Evolutionary conservation across 306 rosid species (phyloP), one percentile per base, ranked within the genome.

Genomic region (Fragaria nilgerrensis): DNA sequence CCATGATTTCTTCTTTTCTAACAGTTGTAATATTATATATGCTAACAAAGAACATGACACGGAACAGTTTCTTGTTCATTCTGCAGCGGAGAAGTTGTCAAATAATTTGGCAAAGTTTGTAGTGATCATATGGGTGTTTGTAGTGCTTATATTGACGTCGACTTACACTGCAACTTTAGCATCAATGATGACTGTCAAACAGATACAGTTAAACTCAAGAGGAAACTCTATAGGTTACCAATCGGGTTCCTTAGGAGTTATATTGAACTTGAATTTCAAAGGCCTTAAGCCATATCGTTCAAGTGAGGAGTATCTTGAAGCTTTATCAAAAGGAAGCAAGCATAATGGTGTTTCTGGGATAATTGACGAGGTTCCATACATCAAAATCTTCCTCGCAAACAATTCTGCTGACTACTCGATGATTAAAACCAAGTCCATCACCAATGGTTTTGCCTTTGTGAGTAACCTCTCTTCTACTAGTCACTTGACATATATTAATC

Each of bases 371-470:
- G n/a, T 48, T 8, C 76, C 79, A 16, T 78, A 34, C 79, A 32
- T 81, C 29, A 78, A 71, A 25, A 27, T 81, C 53, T 84, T 81
- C 80, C 77, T 84, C 32, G 75, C 58, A 17, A 52, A 52, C 7
- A 5, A 52, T 52, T 52, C 58, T 52, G 23, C 2, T 52, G 58
- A 52, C 20, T 22, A 68, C 19, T 70, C 82, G 23, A 17, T 27
- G 20, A 65, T 70, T 34, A 69, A 58, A 50, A 52, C 66, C n/a
- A 45, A 34, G 36, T 64, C 87, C 25, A 49, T 16, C 14, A 75
- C 41, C 14, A 81, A 41, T 56, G 87, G 85, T 44, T 52, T 84
- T 53, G 87, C 81, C 36, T 84, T 81, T 55, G 85, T 84, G 63
- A 83, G 75, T 83, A 16, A 20, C 36, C 62, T n/a, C 62, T n/a